These are phyloP conservation scores for Lichtheimia ornata DNA, from an alignment of 371 early-diverging fungal genomes.

Conservation along the genomic window DNA sequence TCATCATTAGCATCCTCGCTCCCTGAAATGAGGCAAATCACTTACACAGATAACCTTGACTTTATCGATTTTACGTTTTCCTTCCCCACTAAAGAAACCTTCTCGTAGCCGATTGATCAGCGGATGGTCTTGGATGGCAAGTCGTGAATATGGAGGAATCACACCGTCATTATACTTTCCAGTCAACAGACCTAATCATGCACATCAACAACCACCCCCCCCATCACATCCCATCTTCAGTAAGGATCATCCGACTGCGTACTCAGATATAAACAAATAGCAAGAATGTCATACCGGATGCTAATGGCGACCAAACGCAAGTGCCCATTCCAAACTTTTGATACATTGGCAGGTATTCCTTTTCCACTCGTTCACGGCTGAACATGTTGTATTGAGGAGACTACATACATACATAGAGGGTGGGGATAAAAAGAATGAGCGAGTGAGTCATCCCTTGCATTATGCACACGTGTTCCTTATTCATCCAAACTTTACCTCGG, in stretches of 20 bases:
- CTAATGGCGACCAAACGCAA: conserved; percentile 84
- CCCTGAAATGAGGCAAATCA: neutral
- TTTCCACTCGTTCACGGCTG: conserved; percentile 78
- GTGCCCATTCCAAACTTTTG: conserved; percentile 72
- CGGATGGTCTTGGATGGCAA: conserved; percentile 66
- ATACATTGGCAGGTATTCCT: conserved; percentile 77
- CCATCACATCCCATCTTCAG: neutral
- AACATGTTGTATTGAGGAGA: conserved; percentile 90
- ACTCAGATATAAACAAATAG: conserved; percentile 17
- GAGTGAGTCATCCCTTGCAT: neutral
- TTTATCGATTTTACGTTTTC: conserved; percentile 53
- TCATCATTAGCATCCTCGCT: neutral
- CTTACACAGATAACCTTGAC: conserved; percentile 54
- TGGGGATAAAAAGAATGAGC: neutral
- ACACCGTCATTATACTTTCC: conserved; percentile 79
- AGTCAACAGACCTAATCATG: conserved; percentile 49
- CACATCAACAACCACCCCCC: neutral
- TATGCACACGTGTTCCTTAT: neutral
- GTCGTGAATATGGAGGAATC: conserved; percentile 72
- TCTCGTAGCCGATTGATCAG: conserved; percentile 64
- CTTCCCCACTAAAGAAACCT: conserved; percentile 65
- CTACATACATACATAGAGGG: conserved; percentile 63
- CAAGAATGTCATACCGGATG: conserved; percentile 50
- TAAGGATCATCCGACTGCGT: neutral
- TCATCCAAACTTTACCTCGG: conserved; percentile 35